phyloP scores from a whole-genome alignment of 495 filamentous ascomycete species.

The Aspergillus cristatus region DNA sequence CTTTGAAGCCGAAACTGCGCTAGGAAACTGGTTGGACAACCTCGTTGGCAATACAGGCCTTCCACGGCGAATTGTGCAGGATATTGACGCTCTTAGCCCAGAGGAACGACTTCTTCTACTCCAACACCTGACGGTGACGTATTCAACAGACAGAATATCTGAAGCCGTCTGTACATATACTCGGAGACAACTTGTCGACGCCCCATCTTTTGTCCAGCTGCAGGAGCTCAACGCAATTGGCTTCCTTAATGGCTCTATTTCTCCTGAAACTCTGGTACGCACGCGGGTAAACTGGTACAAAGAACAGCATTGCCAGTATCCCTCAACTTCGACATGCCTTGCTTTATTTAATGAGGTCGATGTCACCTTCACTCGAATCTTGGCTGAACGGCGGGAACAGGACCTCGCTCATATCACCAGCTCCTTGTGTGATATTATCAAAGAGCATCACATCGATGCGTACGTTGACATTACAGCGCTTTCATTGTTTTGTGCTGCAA shows the following conservation, averaged over 20 bases:
- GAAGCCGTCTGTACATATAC: slow-evolving; percentile 32
- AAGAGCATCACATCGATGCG: slow-evolving; percentile 33
- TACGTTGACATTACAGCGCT: slow-evolving; percentile 44
- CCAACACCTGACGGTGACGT: slow-evolving; percentile 39
- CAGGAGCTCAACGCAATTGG: slow-evolving; percentile 39
- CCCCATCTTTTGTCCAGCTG: slow-evolving; percentile 39
- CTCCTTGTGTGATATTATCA: slow-evolving; percentile 25
- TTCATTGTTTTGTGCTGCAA: slow-evolving; percentile 45
- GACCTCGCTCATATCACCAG: slow-evolving; percentile 33
- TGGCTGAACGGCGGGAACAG: slow-evolving; percentile 31
- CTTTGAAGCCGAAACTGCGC: slow-evolving; percentile 39
- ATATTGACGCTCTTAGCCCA: slow-evolving; percentile 45
- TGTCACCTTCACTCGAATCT: slow-evolving; percentile 23
- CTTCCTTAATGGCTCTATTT: slow-evolving; percentile 39
- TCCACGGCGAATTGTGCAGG: slow-evolving; percentile 37
- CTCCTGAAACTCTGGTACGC: slow-evolving; percentile 32
- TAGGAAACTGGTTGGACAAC: slow-evolving; percentile 31
- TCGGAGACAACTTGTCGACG: slow-evolving; percentile 40
- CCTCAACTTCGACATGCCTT: slow-evolving; percentile 28
- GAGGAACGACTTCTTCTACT: slow-evolving; percentile 42
- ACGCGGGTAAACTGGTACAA: slow-evolving; percentile 44
- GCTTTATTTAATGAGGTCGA: slow-evolving; percentile 41
- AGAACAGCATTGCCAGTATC: slow-evolving; percentile 33
- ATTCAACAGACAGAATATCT: slow-evolving; percentile 18
- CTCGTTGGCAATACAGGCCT: slow-evolving; percentile 25